Evolutionary conservation across 352 stramenopile genomes (phyloP).

Genomic region (Thalassiosira hispida): DNA sequence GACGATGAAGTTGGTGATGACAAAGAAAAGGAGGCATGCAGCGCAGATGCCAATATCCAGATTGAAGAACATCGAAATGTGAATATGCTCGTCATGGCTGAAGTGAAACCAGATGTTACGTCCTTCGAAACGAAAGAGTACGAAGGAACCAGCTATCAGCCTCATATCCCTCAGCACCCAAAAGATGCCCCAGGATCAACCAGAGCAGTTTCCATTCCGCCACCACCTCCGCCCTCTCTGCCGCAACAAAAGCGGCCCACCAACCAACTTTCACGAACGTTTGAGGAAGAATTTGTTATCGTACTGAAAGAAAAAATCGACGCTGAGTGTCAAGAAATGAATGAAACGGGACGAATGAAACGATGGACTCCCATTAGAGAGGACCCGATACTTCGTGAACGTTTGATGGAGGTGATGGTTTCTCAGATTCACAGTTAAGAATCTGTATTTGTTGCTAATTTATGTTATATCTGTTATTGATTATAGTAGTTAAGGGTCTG

Average conservation of each 20-base stretch:
- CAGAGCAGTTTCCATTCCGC: too few relatives aligned
- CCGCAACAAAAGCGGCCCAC: too few relatives aligned
- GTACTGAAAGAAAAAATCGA: constrained; percentile 53
- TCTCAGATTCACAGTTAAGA: constrained; percentile 32
- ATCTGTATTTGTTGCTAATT: neutral
- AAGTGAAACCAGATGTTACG: too few relatives aligned
- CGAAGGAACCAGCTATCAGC: constrained; percentile 2
- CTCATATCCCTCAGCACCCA: neutral
- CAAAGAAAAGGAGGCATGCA: neutral
- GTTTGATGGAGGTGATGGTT: constrained; percentile 56
- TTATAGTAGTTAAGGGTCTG: too few relatives aligned
- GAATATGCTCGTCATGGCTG: too few relatives aligned
- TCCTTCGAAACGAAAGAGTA: constrained; percentile 1
- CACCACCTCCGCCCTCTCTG: too few relatives aligned
- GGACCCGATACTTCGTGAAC: constrained; percentile 33
- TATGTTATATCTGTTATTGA: too few relatives aligned
- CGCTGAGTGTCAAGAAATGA: constrained; percentile 38
- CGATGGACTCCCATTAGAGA: constrained; percentile 49
- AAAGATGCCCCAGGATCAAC: too few relatives aligned
- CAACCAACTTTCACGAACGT: too few relatives aligned
- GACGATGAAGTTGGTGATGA: constrained; percentile 3
- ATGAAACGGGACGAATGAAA: constrained; percentile 45
- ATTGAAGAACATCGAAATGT: too few relatives aligned
- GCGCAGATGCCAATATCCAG: neutral
- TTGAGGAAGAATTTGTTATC: constrained; percentile 52